Evolutionary conservation across 2,329 filamentous ascomycete genomes (phyloP).

Genomic region (Cryphonectria radicalis): DNA sequence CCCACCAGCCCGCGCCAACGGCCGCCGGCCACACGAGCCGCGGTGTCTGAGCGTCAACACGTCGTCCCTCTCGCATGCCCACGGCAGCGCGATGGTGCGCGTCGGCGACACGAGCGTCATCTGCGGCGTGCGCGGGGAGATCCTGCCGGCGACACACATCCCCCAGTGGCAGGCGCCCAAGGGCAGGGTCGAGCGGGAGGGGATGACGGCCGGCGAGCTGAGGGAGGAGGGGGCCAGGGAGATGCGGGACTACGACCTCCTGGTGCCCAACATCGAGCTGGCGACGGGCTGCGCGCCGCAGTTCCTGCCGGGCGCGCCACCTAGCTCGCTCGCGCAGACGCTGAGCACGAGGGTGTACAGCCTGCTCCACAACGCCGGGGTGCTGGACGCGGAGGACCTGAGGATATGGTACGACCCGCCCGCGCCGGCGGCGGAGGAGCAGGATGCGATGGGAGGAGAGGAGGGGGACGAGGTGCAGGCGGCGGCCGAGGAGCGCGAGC

Average conservation of each 20-base stretch:
- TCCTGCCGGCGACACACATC: constrained; percentile 76
- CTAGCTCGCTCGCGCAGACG: constrained; percentile 78
- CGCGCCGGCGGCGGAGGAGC: constrained; percentile 48
- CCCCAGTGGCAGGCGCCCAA: constrained; percentile 59
- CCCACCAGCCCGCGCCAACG: constrained; percentile 73
- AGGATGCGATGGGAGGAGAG: constrained; percentile 37
- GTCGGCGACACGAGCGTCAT: constrained; percentile 93
- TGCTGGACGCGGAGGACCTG: constrained; percentile 71
- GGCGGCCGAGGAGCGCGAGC: constrained; percentile 37
- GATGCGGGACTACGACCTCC: constrained; percentile 67
- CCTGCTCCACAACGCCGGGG: constrained; percentile 70
- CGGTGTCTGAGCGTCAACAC: constrained; percentile 78
- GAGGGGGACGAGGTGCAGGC: constrained; percentile 40
- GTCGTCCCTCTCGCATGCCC: constrained; percentile 83
- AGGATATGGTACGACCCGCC: constrained; percentile 70
- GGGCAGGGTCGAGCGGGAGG: constrained; percentile 33
- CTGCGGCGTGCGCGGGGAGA: constrained; percentile 87
- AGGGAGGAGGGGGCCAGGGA: constrained; percentile 45
- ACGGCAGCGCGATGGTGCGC: constrained; percentile 87
- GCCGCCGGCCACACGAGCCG: constrained; percentile 70
- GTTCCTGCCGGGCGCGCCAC: constrained; percentile 83
- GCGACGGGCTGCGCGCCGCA: constrained; percentile 87
- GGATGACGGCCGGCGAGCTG: constrained; percentile 18
- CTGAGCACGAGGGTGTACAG: constrained; percentile 80
- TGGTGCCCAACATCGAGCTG: constrained; percentile 93